Percentiles rank a stretch among this genome's conserved stretches.
Evolutionary conservation across 345 rosid genomes (phyloP).

Genomic region (Eutrema japonicum): DNA sequence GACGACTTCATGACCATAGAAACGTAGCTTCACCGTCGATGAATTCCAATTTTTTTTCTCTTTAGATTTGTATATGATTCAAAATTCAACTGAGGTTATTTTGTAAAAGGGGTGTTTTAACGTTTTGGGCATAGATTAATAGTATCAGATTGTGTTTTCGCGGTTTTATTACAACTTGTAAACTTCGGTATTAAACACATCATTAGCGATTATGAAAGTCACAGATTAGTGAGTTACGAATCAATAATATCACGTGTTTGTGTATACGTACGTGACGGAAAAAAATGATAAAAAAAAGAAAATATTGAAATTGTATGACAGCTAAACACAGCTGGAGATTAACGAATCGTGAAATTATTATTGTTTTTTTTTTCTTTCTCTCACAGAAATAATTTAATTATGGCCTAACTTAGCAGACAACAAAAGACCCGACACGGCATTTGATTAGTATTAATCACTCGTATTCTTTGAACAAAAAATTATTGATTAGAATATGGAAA

Average conservation of each 20-base stretch:
- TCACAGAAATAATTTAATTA: constrained; percentile 22
- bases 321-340: constrained; percentile 63
- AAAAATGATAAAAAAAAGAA: neutral
- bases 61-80: constrained; percentile 29
- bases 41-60: neutral
- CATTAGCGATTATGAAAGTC: constrained; percentile 14
- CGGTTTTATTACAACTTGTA: neutral
- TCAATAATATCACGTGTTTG: constrained; percentile 39
- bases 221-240: constrained; percentile 11
- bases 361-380: neutral
- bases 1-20: constrained; percentile 40
- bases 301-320: constrained; percentile 38
- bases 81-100: neutral
- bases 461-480: constrained; percentile 30
- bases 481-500: too few relatives aligned
- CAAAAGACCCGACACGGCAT: constrained; percentile 40
- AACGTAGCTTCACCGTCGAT: constrained; percentile 39
- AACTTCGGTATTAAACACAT: neutral
- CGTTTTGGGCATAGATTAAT: constrained; percentile 13
- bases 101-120: constrained; percentile 8
- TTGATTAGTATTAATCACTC: constrained; percentile 30
- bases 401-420: constrained; percentile 49
- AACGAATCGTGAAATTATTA: constrained; percentile 34
- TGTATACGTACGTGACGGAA: constrained; percentile 36
- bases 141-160: neutral